A percentile compares a stretch with the other conserved stretches of the same genome.
These are phyloP conservation scores for Trichoderma gracile DNA, from an alignment of 2,329 filamentous ascomycete genomes.

Conservation along the genomic window DNA sequence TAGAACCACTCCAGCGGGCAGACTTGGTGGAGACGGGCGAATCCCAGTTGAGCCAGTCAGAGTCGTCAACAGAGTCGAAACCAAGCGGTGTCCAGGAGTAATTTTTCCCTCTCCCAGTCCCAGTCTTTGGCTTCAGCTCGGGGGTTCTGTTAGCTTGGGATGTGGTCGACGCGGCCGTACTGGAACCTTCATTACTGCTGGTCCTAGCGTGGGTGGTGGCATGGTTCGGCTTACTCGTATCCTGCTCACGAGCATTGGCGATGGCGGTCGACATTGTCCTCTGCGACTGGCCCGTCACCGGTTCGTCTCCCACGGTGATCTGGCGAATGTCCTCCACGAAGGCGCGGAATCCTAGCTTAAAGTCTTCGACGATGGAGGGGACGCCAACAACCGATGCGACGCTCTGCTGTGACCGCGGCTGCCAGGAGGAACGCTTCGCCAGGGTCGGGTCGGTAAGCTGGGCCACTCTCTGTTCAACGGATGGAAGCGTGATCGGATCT, in stretches of 20 bases:
- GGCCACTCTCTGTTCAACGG: constrained; percentile 38
- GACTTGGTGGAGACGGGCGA: constrained; percentile 56
- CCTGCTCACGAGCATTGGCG: constrained; percentile 31
- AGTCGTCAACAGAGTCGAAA: constrained; percentile 59
- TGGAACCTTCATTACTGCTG: constrained; percentile 45
- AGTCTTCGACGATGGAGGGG: constrained; percentile 84
- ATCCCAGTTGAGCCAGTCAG: constrained; percentile 68
- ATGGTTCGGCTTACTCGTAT: constrained; percentile 31
- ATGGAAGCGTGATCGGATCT: constrained; percentile 33
- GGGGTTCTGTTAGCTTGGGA: constrained; percentile 37
- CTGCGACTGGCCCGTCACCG: constrained; percentile 56
- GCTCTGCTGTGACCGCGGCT: constrained; percentile 52
- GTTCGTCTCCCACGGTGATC: constrained; percentile 94
- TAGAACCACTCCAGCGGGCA: constrained; percentile 65
- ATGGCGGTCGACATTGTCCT: constrained; percentile 38
- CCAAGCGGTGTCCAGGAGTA: constrained; percentile 62
- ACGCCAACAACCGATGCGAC: constrained; percentile 40
- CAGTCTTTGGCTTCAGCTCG: constrained; percentile 41
- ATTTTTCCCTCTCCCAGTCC: constrained; percentile 49
- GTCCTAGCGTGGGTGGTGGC: constrained; percentile 45
- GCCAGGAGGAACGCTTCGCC: constrained; percentile 61
- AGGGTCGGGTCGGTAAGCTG: constrained; percentile 44
- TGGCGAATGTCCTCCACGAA: constrained; percentile 95
- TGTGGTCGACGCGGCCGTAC: constrained; percentile 37
- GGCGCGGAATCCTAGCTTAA: constrained; percentile 86